Percentiles rank a stretch among this genome's conserved stretches.
phyloP scores from a whole-genome alignment of 1,139 yeast species.

The Meyerozyma sp. region DNA sequence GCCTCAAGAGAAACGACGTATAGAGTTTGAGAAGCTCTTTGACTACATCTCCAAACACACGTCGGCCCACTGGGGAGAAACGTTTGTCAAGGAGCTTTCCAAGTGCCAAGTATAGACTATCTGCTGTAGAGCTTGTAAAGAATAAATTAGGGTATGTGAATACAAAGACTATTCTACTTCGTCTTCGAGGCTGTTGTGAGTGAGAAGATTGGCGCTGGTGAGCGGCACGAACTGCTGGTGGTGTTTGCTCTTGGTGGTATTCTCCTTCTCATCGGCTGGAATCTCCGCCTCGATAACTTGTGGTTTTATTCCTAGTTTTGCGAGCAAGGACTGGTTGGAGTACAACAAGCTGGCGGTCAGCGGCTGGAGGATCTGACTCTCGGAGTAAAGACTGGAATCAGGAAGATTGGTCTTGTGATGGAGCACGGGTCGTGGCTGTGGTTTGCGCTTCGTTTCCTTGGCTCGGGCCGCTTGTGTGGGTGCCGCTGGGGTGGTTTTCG shows the following conservation, averaged over 20 bases:
- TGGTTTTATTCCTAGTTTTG: conserved; percentile 39
- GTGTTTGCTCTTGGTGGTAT: neutral
- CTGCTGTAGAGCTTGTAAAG: neutral
- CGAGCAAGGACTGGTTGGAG: conserved; percentile 30
- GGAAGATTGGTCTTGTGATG: conserved; percentile 26
- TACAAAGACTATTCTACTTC: conserved; percentile 6
- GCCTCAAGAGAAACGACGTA: conserved; percentile 70
- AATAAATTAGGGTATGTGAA: neutral
- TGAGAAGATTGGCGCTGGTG: conserved; percentile 1
- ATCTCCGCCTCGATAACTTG: conserved; percentile 34
- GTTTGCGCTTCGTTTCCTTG: neutral
- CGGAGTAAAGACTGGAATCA: conserved; percentile 28
- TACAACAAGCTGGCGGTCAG: conserved; percentile 27
- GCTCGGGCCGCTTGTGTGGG: neutral
- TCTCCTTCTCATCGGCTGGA: conserved; percentile 6
- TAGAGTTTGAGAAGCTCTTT: conserved; percentile 79
- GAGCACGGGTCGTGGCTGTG: conserved; percentile 15
- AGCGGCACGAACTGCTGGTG: neutral
- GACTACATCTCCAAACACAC: conserved; percentile 88
- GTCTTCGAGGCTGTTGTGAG: conserved; percentile 4
- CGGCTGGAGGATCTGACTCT: conserved; percentile 25
- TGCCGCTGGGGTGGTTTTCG: neutral
- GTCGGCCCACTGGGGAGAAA: conserved; percentile 95
- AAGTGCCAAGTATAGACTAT: conserved; percentile 23
- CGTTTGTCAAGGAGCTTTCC: conserved; percentile 81